Conservation (phyloP, 331 rosid species). For the Malus hybrid region DNA sequence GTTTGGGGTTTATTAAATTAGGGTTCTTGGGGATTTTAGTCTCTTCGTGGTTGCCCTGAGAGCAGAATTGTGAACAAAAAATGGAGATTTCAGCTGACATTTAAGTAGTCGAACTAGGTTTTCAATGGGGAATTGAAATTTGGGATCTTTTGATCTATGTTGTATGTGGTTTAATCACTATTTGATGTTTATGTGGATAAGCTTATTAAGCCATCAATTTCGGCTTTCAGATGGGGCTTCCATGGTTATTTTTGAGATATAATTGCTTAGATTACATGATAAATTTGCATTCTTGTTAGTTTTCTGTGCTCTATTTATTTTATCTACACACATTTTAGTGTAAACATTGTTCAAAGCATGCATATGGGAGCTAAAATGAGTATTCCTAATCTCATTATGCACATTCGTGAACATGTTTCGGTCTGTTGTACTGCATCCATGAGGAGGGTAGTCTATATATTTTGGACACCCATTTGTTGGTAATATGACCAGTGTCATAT, state of each 20-base stretch:
- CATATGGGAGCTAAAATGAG: background rate
- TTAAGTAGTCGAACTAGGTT: slow-evolving; percentile 1
- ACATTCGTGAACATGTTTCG: background rate
- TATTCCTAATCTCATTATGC: background rate
- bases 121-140: background rate
- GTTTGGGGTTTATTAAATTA: background rate
- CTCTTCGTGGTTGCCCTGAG: background rate
- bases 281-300: background rate
- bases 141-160: background rate
- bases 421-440: background rate
- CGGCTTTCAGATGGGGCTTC: background rate
- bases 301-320: background rate
- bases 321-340: background rate
- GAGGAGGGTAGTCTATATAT: background rate
- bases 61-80: background rate
- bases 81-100: background rate
- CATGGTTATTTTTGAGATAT: background rate
- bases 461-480: background rate
- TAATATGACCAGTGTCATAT: background rate
- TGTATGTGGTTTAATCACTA: background rate
- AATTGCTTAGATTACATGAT: background rate
- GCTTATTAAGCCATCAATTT: background rate
- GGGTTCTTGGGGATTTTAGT: background rate
- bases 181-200: background rate
- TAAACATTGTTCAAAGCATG: background rate